A percentile compares a stretch with the other conserved stretches of the same genome.
Conservation (phyloP, 345 rosid genomes). For the Acer campestre region DNA sequence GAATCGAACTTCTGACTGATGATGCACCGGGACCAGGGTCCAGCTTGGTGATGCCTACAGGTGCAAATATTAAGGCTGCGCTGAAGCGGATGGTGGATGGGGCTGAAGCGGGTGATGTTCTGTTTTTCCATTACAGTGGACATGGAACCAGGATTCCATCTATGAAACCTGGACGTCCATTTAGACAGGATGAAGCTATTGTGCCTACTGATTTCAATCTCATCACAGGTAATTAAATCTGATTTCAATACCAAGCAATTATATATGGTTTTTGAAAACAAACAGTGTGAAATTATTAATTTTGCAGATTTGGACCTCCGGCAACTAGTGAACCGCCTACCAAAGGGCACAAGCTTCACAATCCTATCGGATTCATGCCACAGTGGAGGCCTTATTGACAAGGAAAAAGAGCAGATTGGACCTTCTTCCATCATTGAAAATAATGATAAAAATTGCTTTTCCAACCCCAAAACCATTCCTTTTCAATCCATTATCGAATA, state of each 20-base stretch:
- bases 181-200: constrained; percentile 1
- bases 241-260: no score
- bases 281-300: background rate
- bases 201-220: background rate
- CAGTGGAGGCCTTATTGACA: constrained; percentile 87
- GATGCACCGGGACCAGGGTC: constrained; percentile 47
- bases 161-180: background rate
- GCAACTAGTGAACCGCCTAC: constrained; percentile 68
- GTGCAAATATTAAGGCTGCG: constrained; percentile 66
- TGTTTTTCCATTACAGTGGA: constrained; percentile 51
- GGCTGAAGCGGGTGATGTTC: constrained; percentile 59
- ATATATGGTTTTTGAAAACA: constrained; percentile 8
- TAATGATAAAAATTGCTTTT: background rate
- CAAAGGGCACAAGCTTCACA: constrained; percentile 70
- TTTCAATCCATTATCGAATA: constrained; percentile 12
- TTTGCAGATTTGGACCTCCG: constrained; percentile 62
- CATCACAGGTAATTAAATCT: background rate
- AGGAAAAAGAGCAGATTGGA: constrained; percentile 72
- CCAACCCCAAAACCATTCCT: constrained; percentile 8
- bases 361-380: constrained; percentile 92
- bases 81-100: constrained; percentile 58
- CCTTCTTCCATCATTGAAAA: background rate
- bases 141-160: background rate
- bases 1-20: constrained; percentile 54
- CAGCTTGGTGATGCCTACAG: constrained; percentile 49